Evolutionary conservation across 106 monocot genomes (phyloP), one percentile per base, ranked within the genome.

Genomic region (Dendrobium nobile): DNA sequence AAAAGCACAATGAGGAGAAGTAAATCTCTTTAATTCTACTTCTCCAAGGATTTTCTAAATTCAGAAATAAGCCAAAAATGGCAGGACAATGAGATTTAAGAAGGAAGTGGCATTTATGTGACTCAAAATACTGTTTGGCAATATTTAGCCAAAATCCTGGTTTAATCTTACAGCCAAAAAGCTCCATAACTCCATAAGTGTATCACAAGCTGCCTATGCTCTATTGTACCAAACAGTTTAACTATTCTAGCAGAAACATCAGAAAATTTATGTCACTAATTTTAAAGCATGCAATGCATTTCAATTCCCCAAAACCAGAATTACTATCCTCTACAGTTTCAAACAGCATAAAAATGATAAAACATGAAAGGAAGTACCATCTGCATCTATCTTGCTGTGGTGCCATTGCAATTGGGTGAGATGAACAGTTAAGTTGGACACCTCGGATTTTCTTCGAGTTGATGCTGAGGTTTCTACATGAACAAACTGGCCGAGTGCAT

Each of bases 331-430:
- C 11, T 75, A 4, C n/a, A 54, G 13, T 24, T 20, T 75, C 16
- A 43, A 13, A 40, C 47, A 20, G 40, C 22, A 22, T 40, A 2
- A 48, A 70, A 43, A 43, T 54, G 47, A 24, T 18, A n/a, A 78
- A 64, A 31, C 31, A 67, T 43, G 19, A 55, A 40, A 70, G 70
- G 7, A 43, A 67, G 28, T 90, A 93, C 92, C 92, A 84, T 88
- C 90, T 79, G 80, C 58, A 45, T 93, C 84, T 3, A 77, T 44
- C 73, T 87, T 84, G 78, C 80, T 89, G 67, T 89, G 93, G 59
- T 89, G 91, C 91, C 93, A 91, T 75, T 91, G 90, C 81, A 93
- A 80, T 65, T 91, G 88, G 1, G 93, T 84, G 42, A 87, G 82
- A 82, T 93, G 91, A 55, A 89, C 79, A 65, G 88, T 85, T 67